Evolutionary conservation across 768 basidiomycete genomes (phyloP), one percentile per base, ranked within the genome.

Genomic region (Lactarius quietus): DNA sequence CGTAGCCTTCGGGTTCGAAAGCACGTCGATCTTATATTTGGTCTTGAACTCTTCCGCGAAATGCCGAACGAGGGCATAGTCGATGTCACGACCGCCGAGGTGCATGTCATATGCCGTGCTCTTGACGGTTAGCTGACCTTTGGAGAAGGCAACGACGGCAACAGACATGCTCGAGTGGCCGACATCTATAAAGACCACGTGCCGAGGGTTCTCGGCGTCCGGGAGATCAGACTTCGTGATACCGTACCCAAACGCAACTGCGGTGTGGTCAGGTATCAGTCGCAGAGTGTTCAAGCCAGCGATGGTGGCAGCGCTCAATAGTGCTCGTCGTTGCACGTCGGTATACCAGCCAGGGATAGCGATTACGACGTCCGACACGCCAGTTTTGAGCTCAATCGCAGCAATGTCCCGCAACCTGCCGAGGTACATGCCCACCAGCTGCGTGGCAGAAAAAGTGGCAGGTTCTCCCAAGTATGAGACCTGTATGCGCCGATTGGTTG

Each of bases 171-270:
- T 86, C 7, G 93, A 92, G 82, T 98, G 97, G 57, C 97, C 97
- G 64, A 95, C 86, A 72, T 99, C 97, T 72, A 98, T 86, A 73
- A 99, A 98, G 68, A 89, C 90, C 76, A 99, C 88, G 75, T 97
- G 84, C 38, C 89, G 84, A 0, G 95, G 89, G 69, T 79, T 81
- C 67, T 95, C 94, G 38, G 86, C 75, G 17, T 89, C 87, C 26
- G 97, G 97, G 52, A 99, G 87, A 76, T 99, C 97, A 31, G 90
- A 86, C 79, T 99, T 99, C 70, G 96, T 99, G 83, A 98, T 98
- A 70, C 97, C 97, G 79, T 96, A 99, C 59, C 93, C 94, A 75
- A 99, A 89, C 45, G 97, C 97, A 63, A 89, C 84, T 60, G 96
- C 97, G 68, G 96, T 98, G 63, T 90, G 88, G 76, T 98, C 97